Percentiles rank a stretch among this genome's conserved stretches.
Evolutionary conservation across 495 filamentous ascomycete species (phyloP).

Genomic region (Trichoderma erinaceum): DNA sequence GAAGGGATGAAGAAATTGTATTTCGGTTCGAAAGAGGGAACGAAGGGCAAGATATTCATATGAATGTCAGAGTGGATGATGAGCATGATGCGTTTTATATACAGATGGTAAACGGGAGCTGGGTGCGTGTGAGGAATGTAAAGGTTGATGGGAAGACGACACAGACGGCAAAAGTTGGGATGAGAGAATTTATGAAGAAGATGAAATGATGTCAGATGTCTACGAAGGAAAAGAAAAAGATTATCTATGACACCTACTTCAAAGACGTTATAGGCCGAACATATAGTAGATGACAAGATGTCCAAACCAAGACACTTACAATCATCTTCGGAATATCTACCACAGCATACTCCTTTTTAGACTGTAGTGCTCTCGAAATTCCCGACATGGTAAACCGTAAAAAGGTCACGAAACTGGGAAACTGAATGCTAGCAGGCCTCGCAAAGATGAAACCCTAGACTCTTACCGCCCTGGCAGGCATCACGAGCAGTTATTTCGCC

Average conservation of each 20-base stretch:
- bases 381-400: no score
- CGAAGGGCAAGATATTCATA: background rate
- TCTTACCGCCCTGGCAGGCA: no score
- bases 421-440: no score
- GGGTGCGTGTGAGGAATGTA: conserved; percentile 24
- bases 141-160: conserved; percentile 31
- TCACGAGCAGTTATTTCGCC: no score
- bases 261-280: no score
- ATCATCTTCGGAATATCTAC: no score
- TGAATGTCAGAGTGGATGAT: background rate
- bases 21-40: conserved; percentile 3
- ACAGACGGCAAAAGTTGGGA: conserved; percentile 16
- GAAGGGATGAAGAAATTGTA: background rate
- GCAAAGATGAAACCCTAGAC: no score
- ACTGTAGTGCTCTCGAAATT: no score
- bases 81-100: background rate
- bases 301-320: no score
- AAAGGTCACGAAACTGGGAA: no score
- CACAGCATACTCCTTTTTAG: no score
- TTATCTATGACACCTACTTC: background rate
- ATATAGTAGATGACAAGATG: no score
- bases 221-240: background rate
- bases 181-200: conserved; percentile 1
- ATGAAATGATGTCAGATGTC: background rate
- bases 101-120: conserved; percentile 15